A percentile compares a stretch with the other conserved stretches of the same genome.
Conservation (phyloP, 768 basidiomycete species). For the Pleurotus cornucopiae region DNA sequence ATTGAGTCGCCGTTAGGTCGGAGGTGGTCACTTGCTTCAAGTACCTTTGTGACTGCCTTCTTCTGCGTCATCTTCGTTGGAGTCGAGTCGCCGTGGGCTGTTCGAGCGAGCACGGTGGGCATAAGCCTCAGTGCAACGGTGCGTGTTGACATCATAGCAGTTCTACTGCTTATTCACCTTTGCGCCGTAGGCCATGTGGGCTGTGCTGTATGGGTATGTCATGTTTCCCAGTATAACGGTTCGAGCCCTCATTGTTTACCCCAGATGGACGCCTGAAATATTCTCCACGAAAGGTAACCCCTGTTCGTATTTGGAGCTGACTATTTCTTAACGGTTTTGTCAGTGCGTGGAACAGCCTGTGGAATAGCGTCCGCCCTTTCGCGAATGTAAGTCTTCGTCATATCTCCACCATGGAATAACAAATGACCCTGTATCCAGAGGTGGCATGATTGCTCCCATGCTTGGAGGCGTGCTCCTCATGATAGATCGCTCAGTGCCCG, state of each 20-base stretch:
- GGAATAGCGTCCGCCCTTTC: slow-evolving; percentile 86
- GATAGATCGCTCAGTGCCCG: slow-evolving; percentile 65
- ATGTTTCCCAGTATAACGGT: too few species aligned
- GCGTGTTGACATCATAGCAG: slow-evolving; percentile 12
- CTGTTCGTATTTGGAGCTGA: background rate
- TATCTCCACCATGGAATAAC: background rate
- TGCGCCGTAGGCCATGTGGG: slow-evolving; percentile 67
- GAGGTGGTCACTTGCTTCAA: slow-evolving; percentile 67
- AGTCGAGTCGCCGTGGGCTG: slow-evolving; percentile 51
- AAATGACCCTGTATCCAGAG: slow-evolving; percentile 40
- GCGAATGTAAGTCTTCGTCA: slow-evolving; percentile 55
- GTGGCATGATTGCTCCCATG: slow-evolving; percentile 86
- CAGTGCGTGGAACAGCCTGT: slow-evolving; percentile 83
- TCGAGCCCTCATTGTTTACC: background rate
- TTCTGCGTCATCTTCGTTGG: slow-evolving; percentile 70
- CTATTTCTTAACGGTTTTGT: background rate
- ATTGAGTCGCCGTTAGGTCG: slow-evolving; percentile 70
- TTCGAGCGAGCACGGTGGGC: slow-evolving; percentile 68
- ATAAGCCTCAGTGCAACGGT: slow-evolving; percentile 77
- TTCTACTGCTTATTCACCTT: background rate
- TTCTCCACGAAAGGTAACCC: slow-evolving; percentile 70
- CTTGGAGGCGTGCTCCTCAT: slow-evolving; percentile 70
- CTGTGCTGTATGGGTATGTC: slow-evolving; percentile 68
- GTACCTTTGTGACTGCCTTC: slow-evolving; percentile 70
- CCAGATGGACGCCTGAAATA: slow-evolving; percentile 79